Conservation (phyloP, 768 basidiomycete genomes). For the Tylopilus intermedius region DNA sequence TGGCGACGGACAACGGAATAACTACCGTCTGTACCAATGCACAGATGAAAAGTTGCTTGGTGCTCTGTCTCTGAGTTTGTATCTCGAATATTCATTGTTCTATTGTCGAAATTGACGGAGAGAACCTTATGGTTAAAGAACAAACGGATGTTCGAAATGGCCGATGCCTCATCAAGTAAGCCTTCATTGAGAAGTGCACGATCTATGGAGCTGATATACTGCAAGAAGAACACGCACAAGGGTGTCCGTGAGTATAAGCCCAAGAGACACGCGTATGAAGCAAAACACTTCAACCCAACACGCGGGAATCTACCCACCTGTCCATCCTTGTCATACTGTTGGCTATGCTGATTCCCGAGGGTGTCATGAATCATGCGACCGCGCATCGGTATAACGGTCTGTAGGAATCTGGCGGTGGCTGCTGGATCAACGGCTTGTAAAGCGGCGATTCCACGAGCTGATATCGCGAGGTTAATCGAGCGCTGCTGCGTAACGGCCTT, state of each 20-base stretch:
- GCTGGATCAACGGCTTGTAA: constrained; percentile 73
- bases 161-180: constrained; percentile 72
- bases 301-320: constrained; percentile 54
- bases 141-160: constrained; percentile 55
- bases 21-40: constrained; percentile 91
- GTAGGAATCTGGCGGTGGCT: constrained; percentile 64
- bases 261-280: constrained; percentile 21
- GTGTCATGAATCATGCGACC: constrained; percentile 91
- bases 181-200: constrained; percentile 81
- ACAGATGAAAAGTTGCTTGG: constrained; percentile 63
- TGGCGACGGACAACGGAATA: constrained; percentile 88
- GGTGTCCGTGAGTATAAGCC: constrained; percentile 21
- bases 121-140: constrained; percentile 81
- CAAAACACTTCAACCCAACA: constrained; percentile 6
- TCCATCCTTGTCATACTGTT: constrained; percentile 82
- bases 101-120: constrained; percentile 68
- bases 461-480: constrained; percentile 95
- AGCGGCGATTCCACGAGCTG: constrained; percentile 87
- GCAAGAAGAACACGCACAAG: constrained; percentile 21
- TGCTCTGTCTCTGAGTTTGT: constrained; percentile 38
- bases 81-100: constrained; percentile 51
- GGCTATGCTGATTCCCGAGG: constrained; percentile 71
- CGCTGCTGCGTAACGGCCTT: constrained; percentile 65
- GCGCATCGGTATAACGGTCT: constrained; percentile 86
- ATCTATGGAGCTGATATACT: constrained; percentile 95